Conservation (phyloP, 768 basidiomycete genomes). For the Bullera alba region DNA sequence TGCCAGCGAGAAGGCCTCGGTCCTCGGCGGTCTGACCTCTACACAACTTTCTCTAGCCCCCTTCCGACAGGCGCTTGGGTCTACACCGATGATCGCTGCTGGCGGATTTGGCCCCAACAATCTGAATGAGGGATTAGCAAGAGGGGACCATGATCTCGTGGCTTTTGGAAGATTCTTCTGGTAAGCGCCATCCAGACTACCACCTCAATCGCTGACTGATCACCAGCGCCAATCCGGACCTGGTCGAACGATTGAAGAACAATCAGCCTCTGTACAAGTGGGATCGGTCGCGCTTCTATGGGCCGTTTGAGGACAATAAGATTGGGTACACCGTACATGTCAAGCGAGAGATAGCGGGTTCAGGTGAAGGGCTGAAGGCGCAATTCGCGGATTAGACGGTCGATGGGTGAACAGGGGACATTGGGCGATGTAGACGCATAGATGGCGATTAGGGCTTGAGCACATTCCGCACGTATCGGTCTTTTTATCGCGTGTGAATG, state of each 20-base stretch:
- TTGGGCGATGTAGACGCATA: too few species aligned
- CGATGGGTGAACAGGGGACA: too few species aligned
- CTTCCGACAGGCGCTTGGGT: conserved; percentile 20
- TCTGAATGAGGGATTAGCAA: conserved; percentile 12
- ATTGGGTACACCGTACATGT: conserved; percentile 36
- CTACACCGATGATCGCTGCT: conserved; percentile 30
- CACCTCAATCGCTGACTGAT: neutral
- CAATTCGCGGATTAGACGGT: conserved; percentile 4
- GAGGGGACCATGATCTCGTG: conserved; percentile 26
- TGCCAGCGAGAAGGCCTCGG: conserved; percentile 21
- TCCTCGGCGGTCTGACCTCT: conserved; percentile 8
- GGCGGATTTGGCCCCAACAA: conserved; percentile 28
- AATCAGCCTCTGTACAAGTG: conserved; percentile 15
- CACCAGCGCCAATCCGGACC: conserved; percentile 10
- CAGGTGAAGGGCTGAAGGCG: conserved; percentile 4
- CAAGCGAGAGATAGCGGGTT: conserved; percentile 1
- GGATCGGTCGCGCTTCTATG: conserved; percentile 13
- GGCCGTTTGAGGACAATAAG: conserved; percentile 34
- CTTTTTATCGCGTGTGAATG: too few species aligned
- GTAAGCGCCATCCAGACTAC: neutral
- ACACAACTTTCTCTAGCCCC: conserved; percentile 20
- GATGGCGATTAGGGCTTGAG: too few species aligned
- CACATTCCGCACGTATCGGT: too few species aligned
- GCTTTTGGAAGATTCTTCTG: conserved; percentile 23
- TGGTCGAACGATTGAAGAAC: conserved; percentile 7